Evolutionary conservation across 2,329 filamentous ascomycete species (phyloP).

Genomic region (Aureobasidium sp.): DNA sequence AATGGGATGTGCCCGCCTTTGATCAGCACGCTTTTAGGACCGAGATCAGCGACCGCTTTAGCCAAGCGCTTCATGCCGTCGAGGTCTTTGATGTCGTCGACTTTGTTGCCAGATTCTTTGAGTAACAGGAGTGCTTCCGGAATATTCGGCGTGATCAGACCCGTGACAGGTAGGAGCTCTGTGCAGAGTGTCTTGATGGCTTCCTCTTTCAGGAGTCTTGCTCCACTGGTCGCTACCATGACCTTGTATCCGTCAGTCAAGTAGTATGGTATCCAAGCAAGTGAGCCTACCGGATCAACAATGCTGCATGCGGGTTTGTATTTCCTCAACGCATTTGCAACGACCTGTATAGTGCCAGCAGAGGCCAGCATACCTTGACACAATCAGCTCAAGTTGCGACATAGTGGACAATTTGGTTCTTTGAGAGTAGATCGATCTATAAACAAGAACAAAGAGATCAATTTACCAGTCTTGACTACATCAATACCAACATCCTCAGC

Average conservation of each 20-base stretch:
- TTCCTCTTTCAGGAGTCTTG: constrained; percentile 57
- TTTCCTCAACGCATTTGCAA: constrained; percentile 56
- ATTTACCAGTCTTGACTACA: constrained; percentile 81
- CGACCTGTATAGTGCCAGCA: constrained; percentile 59
- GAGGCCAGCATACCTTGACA: constrained; percentile 77
- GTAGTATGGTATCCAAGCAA: not conserved
- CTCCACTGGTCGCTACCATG: constrained; percentile 82
- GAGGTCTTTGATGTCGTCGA: constrained; percentile 48
- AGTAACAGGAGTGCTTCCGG: constrained; percentile 66
- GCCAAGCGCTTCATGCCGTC: constrained; percentile 64
- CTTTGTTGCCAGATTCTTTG: constrained; percentile 40
- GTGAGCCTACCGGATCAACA: constrained; percentile 61
- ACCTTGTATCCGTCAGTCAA: constrained; percentile 50
- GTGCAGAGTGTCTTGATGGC: constrained; percentile 56
- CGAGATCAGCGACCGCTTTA: constrained; percentile 57
- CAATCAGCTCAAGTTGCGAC: not conserved
- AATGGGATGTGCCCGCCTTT: constrained; percentile 91
- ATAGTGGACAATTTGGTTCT: not conserved
- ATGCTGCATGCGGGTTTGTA: constrained; percentile 56
- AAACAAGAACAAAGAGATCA: not conserved
- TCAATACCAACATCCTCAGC: constrained; percentile 79
- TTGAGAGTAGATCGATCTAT: not conserved
- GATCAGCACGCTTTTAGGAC: constrained; percentile 72
- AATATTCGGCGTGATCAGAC: constrained; percentile 68
- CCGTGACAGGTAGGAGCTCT: constrained; percentile 58